phyloP scores from a whole-genome alignment of 768 basidiomycete genomes.

The Gymnopilus junonius region DNA sequence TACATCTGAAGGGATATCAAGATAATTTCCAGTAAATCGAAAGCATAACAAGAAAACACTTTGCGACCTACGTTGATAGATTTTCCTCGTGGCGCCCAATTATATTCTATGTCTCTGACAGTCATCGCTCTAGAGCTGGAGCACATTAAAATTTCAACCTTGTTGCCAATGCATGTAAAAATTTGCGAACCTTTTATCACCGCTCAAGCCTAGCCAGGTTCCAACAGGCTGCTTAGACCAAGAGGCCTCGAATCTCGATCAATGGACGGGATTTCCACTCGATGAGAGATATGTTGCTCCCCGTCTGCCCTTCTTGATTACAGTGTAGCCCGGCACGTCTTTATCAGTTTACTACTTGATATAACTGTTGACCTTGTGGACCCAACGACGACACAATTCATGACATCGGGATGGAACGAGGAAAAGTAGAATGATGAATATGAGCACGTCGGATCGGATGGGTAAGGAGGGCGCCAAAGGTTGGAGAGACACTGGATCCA shows the following conservation, averaged over 20 bases:
- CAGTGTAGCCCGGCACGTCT: slow-evolving; percentile 54
- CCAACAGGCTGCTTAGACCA: slow-evolving; percentile 51
- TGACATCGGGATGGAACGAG: slow-evolving; percentile 50
- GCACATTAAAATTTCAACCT: slow-evolving; percentile 7
- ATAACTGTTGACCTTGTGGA: slow-evolving; percentile 51
- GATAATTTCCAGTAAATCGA: not conserved
- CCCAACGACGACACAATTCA: slow-evolving; percentile 59
- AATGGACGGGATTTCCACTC: slow-evolving; percentile 57
- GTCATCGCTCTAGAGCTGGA: slow-evolving; percentile 55
- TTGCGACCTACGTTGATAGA: slow-evolving; percentile 53
- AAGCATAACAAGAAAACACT: not conserved
- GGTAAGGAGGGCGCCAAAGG: slow-evolving; percentile 68
- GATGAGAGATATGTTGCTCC: slow-evolving; percentile 54
- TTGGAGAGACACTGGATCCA: slow-evolving; percentile 47
- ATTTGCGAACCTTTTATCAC: slow-evolving; percentile 44
- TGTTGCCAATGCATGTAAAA: not conserved
- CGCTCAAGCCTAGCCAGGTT: slow-evolving; percentile 59
- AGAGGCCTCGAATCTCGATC: slow-evolving; percentile 57
- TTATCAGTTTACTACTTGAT: slow-evolving; percentile 55
- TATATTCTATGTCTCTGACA: slow-evolving; percentile 51
- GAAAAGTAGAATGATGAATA: slow-evolving; percentile 52
- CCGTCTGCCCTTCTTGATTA: slow-evolving; percentile 53
- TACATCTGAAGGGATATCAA: slow-evolving; percentile 46
- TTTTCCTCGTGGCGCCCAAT: slow-evolving; percentile 59
- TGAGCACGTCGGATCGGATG: slow-evolving; percentile 34